Conservation (phyloP, 805 yeast species). For the Candida nitratophila region DNA sequence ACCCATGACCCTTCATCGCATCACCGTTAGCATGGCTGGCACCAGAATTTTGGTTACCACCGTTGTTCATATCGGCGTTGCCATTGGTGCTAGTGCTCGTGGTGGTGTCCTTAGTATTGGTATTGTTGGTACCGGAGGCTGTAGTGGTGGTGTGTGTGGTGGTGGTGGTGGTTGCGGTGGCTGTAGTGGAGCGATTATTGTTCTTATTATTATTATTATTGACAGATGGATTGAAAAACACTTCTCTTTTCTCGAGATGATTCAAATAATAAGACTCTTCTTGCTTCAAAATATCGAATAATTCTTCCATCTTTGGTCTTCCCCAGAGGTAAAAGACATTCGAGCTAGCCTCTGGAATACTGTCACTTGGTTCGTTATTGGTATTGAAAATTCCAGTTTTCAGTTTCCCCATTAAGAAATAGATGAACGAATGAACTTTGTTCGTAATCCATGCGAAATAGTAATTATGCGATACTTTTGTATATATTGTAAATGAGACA, state of each 20-base stretch:
- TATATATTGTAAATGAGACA: conserved; percentile 1
- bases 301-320: conserved; percentile 1
- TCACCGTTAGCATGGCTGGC: no score
- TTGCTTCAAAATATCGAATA: not conserved
- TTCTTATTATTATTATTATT: not conserved
- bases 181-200: no score
- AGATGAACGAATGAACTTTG: conserved; percentile 11
- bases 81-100: no score
- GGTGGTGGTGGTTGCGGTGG: no score
- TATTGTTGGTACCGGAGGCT: no score
- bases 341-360: not conserved
- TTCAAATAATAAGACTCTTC: not conserved
- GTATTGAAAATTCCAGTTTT: conserved; percentile 4
- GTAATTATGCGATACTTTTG: conserved; percentile 11
- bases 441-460: conserved; percentile 16
- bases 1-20: no score
- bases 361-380: conserved; percentile 4
- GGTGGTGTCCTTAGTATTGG: no score
- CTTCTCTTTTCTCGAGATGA: not conserved
- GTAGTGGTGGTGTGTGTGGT: no score
- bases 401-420: conserved; percentile 1
- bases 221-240: not conserved
- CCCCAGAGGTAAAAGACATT: conserved; percentile 5
- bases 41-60: no score
- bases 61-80: no score